phyloP scores from a whole-genome alignment of 306 rosid species.

The Clitoria ternatea region DNA sequence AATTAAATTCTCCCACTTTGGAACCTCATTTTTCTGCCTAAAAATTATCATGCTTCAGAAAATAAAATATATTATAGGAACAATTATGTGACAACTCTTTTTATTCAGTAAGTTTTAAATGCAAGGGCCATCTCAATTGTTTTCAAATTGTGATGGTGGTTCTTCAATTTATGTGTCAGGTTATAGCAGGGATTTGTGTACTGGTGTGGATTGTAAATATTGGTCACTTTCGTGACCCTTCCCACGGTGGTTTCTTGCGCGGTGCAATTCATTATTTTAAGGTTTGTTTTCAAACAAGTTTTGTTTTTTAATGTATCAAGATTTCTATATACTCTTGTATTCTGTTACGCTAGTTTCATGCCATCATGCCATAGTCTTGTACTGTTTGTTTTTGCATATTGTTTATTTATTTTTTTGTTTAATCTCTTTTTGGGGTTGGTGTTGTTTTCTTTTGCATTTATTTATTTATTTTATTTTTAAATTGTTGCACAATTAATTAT shows the following conservation, averaged over 20 bases:
- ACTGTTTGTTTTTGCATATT: constrained; percentile 14
- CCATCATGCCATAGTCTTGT: constrained; percentile 20
- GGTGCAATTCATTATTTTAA: constrained; percentile 99
- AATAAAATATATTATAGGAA: neutral
- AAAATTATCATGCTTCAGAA: constrained; percentile 12
- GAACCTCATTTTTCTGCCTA: constrained; percentile 8
- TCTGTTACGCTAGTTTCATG: constrained; percentile 13
- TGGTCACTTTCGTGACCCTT: constrained; percentile 97
- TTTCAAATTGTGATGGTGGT: constrained; percentile 15
- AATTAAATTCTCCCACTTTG: neutral
- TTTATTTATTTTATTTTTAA: too few relatives aligned
- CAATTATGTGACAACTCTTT: constrained; percentile 8
- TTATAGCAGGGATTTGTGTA: constrained; percentile 93
- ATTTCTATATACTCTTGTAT: constrained; percentile 13
- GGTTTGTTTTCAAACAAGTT: constrained; percentile 46
- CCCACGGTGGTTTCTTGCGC: constrained; percentile 92
- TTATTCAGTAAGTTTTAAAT: constrained; percentile 15
- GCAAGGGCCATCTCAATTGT: constrained; percentile 12
- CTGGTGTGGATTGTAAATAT: constrained; percentile 97
- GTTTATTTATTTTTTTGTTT: neutral
- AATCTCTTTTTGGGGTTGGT: neutral
- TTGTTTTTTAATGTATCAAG: neutral
- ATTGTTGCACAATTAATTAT: too few relatives aligned
- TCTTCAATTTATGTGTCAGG: constrained; percentile 45
- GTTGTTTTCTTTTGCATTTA: too few relatives aligned